Base-by-base conservation (phyloP, 2,329 filamentous ascomycete genomes). In the Trichoderma arundinaceum region DNA sequence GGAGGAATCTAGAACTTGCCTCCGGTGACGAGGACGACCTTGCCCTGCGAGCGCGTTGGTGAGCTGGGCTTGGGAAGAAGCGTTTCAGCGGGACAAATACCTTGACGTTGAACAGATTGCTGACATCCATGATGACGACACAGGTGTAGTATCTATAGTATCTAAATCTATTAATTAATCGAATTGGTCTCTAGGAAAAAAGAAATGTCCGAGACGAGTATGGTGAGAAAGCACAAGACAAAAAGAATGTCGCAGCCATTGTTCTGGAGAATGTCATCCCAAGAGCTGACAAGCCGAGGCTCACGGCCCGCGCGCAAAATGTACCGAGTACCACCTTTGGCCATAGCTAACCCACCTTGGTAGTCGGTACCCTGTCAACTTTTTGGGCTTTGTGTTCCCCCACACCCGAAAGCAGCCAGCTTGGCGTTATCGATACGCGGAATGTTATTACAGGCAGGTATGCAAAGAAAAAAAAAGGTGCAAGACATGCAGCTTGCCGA, bases 21-120 rank as follows among this genome's bases (percentile, higher is more conserved):
- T 68, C 85, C 85, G 5, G 85, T 87, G 60, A 87, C 80, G 66
- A 87, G 81, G 70, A 86, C 83, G 60, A 85, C 82, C 78, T 87
- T 88, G 74, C 79, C 84, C 81, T 84, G 68, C 28, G 53, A 65
- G 28, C 62, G 68, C 38, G 43, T 28, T 64, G 51, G 59, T 64
- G 41, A 53, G 59, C 15, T 41, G 9, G 9, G 10, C 33, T 39
- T n/a, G n/a, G n/a, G n/a, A 59, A 6, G 32, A 15, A n/a, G 22
- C 8, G 15, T 2, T n/a, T 28, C 3, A 15, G 9, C 1, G 15
- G 38, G 7, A 52, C 15, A 28, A 28, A 9, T 61, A 61, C 58
- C 58, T 61, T 52, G 58, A 61, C 58, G 58, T 19, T 44, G 58
- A 61, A 61, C 38, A 61, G 10, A 33, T 43, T 52, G 28, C 12